Base-by-base conservation (phyloP, 2,329 filamentous ascomycete genomes). In the Aspergillus ruber region DNA sequence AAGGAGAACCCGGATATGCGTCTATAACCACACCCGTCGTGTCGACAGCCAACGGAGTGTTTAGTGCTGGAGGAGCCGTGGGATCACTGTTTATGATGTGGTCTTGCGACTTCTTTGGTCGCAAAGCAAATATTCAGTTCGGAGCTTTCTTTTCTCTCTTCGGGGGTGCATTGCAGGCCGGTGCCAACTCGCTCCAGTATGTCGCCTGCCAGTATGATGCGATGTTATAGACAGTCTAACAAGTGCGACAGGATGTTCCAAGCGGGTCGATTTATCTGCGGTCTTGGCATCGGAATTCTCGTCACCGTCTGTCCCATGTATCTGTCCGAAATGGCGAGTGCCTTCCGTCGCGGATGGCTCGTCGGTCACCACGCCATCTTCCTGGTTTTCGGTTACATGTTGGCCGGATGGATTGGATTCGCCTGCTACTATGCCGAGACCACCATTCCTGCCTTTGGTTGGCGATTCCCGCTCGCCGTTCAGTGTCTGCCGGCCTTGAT, bases 1-100 rank as follows among this genome's bases (percentile, higher is more conserved):
- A 69, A 27, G 72, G 69, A 10, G 65, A 75, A 46, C 60, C 63
- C 0, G 75, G 74, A 43, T 77, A 77, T 50, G 67, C 58, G n/a
- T 64, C 64, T 3, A 71, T 61, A 23, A 77, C 74, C 1, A 74
- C 74, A 0, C 64, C 70, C 6, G 70, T 68, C 6, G 76, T 77
- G 23, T 71, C 74, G 2, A 75, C 74, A 0, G 72, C 71, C 32
- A 77, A 77, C 57, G 74, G 74, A 2, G 58, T 76, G 1, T 76
- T 73, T 56, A 73, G 70, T 46, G 72, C 74, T 15, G 75, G 74
- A 9, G 74, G 73, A 5, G 74, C 74, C 7, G 64, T 76, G 3
- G 73, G 71, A 3, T 67, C 68, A 4, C 63, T 77, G 1, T 71
- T 76, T 44, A 69, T 76, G 17, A 76, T 77, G 74, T 77, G 74